Percentiles rank a stretch among this genome's conserved stretches.
Conservation (phyloP, 768 basidiomycete genomes). For the Mrakia frigida region DNA sequence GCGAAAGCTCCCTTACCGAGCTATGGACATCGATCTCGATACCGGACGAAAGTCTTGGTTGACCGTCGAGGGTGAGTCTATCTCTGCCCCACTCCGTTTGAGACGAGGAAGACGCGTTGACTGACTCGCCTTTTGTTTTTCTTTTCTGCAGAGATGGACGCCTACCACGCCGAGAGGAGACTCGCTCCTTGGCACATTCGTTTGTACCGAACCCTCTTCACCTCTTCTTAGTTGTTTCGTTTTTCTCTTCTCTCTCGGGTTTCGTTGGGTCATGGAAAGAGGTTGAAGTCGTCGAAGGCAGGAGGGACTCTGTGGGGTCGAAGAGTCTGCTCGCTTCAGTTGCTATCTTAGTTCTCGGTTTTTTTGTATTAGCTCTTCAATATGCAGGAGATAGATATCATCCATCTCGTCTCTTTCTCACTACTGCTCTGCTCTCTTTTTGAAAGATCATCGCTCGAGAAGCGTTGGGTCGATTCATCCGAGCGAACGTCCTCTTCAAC, state of each 20-base stretch:
- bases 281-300: not conserved
- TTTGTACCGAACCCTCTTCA: slow-evolving; percentile 42
- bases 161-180: slow-evolving; percentile 38
- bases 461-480: too few relatives aligned
- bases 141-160: slow-evolving; percentile 37
- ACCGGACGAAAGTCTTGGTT: slow-evolving; percentile 43
- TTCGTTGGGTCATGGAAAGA: too few relatives aligned
- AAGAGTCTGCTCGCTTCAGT: too few relatives aligned
- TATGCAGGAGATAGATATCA: not conserved
- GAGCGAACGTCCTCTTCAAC: too few relatives aligned
- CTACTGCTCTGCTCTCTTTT: too few relatives aligned
- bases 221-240: slow-evolving; percentile 23
- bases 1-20: slow-evolving; percentile 36
- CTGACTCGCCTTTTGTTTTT: not conserved
- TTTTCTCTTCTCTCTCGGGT: not conserved
- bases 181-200: slow-evolving; percentile 39
- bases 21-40: slow-evolving; percentile 44
- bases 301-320: too few relatives aligned
- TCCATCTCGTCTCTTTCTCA: too few relatives aligned
- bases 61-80: slow-evolving; percentile 36
- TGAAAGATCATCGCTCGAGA: too few relatives aligned
- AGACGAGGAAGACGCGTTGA: too few relatives aligned
- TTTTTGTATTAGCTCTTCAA: not conserved
- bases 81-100: too few relatives aligned
- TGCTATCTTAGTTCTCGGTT: not conserved